Percentiles rank a stretch among this genome's conserved stretches.
These are phyloP conservation scores for Pichia cephalocereana DNA, from an alignment of 805 yeast species.

Conservation along the genomic window DNA sequence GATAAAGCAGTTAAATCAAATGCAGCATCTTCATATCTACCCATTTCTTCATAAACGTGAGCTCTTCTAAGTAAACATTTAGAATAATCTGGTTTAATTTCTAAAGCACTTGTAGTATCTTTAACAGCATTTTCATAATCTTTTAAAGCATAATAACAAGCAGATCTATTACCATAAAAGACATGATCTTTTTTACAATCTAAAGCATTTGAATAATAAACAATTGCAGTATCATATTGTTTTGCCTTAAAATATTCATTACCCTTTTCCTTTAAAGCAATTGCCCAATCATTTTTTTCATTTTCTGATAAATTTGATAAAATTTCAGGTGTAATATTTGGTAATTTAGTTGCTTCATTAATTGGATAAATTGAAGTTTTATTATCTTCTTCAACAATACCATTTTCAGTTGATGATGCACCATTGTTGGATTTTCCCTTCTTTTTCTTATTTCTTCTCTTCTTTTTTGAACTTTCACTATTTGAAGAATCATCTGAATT, in stretches of 20 bases:
- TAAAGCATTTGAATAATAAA: conserved; percentile 72
- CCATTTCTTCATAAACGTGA: conserved; percentile 78
- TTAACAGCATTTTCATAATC: conserved; percentile 77
- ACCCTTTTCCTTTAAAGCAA: conserved; percentile 82
- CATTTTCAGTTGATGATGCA: conserved; percentile 15
- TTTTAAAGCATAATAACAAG: conserved; percentile 79
- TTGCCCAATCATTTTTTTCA: conserved; percentile 56
- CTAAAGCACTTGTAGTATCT: conserved; percentile 80
- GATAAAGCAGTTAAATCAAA: conserved; percentile 86
- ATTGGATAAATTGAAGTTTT: conserved; percentile 36
- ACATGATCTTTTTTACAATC: conserved; percentile 73
- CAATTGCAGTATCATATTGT: conserved; percentile 67
- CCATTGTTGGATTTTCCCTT: conserved; percentile 25
- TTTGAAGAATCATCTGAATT: conserved; percentile 10
- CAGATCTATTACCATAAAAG: conserved; percentile 91
- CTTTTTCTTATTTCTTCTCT: conserved; percentile 32
- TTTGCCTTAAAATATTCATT: conserved; percentile 66
- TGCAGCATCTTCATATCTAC: conserved; percentile 73
- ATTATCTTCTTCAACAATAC: conserved; percentile 10
- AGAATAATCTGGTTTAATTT: conserved; percentile 79
- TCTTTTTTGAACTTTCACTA: conserved; percentile 22
- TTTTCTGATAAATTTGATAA: conserved; percentile 37
- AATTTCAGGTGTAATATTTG: conserved; percentile 40
- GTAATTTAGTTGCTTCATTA: conserved; percentile 42
- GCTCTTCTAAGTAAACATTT: conserved; percentile 94